Conservation (phyloP, 768 basidiomycete species). For the Pisolithus tinctorius region DNA sequence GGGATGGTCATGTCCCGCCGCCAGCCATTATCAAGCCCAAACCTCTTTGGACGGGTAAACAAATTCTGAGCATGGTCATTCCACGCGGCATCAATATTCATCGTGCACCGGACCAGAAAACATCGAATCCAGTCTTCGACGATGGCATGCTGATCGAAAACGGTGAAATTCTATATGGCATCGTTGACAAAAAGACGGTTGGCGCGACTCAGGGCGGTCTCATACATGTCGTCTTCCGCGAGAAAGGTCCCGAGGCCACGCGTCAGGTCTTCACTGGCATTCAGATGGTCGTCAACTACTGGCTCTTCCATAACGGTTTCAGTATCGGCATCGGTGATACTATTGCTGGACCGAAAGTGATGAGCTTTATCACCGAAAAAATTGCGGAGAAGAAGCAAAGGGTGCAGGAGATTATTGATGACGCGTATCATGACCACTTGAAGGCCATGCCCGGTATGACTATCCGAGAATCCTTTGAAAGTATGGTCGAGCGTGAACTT, state of each 20-base stretch:
- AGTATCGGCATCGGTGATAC: constrained; percentile 99
- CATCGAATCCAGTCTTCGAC: constrained; percentile 77
- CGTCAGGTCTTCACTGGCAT: constrained; percentile 87
- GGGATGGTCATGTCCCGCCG: constrained; percentile 90
- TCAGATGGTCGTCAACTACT: constrained; percentile 95
- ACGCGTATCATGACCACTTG: constrained; percentile 80
- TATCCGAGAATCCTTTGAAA: constrained; percentile 97
- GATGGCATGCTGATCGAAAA: constrained; percentile 96
- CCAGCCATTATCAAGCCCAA: constrained; percentile 96
- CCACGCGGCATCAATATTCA: constrained; percentile 94
- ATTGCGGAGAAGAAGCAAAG: constrained; percentile 76
- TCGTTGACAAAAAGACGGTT: constrained; percentile 98
- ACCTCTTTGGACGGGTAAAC: constrained; percentile 97
- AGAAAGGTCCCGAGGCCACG: constrained; percentile 92
- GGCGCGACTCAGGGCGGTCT: constrained; percentile 93
- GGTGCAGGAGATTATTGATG: constrained; percentile 73
- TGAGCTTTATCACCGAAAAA: constrained; percentile 77
- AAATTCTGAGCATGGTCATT: constrained; percentile 86
- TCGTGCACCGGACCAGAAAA: constrained; percentile 73
- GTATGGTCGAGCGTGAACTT: constrained; percentile 81
- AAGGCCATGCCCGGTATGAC: constrained; percentile 97
- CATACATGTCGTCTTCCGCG: constrained; percentile 94
- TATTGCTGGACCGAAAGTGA: constrained; percentile 85
- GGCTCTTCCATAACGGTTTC: constrained; percentile 99
- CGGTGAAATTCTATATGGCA: constrained; percentile 90